Percentiles rank a stretch among this genome's conserved stretches.
Evolutionary conservation across 2,329 filamentous ascomycete species (phyloP).

Genomic region (Alternaria consortialis): DNA sequence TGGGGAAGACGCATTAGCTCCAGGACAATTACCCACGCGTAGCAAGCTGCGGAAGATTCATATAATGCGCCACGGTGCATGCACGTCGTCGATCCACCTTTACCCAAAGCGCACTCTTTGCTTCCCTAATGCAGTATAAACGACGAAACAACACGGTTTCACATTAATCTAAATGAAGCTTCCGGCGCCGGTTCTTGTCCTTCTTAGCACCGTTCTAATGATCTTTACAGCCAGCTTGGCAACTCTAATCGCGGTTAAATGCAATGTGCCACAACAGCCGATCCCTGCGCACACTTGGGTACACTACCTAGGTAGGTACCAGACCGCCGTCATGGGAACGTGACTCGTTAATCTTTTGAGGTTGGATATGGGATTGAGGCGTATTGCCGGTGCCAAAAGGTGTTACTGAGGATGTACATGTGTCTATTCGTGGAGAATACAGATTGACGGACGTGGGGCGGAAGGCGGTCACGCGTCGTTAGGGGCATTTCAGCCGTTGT

Average conservation of each 20-base stretch:
- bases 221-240: background rate
- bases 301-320: too few species aligned
- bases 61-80: background rate
- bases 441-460: background rate
- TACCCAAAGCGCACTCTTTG: background rate
- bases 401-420: background rate
- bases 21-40: background rate
- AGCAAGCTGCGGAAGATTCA: background rate
- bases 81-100: background rate
- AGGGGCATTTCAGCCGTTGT: conserved; percentile 5
- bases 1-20: background rate
- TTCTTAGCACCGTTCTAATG: conserved; percentile 8
- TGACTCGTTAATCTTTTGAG: background rate
- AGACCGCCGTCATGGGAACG: background rate
- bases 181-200: conserved; percentile 27
- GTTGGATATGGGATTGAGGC: background rate
- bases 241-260: conserved; percentile 12
- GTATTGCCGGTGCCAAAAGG: conserved; percentile 7
- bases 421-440: conserved; percentile 12
- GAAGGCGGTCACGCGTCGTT: background rate
- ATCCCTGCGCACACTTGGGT: background rate
- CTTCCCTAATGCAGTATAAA: background rate
- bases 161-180: conserved; percentile 31
- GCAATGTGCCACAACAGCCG: conserved; percentile 9
- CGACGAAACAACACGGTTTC: conserved; percentile 2